Conservation (phyloP, 495 filamentous ascomycete species). For the Penicillium diatomitis region DNA sequence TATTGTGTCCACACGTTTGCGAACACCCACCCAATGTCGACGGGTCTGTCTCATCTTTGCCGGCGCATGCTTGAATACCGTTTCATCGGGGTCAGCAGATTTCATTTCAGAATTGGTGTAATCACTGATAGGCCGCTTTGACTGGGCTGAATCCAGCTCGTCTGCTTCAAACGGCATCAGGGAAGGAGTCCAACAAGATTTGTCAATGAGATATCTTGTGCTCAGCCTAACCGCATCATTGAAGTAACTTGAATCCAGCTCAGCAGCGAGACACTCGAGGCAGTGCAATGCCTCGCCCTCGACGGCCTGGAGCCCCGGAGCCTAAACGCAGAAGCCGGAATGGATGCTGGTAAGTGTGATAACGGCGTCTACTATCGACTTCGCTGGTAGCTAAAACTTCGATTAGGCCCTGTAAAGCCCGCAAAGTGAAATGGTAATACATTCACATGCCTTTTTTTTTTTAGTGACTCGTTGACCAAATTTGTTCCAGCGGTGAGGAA, state of each 20-base stretch:
- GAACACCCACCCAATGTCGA: slow-evolving; percentile 29
- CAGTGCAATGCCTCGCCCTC: slow-evolving; percentile 55
- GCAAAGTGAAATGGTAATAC: slow-evolving; percentile 73
- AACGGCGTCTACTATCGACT: too few relatives aligned
- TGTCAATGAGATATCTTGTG: too few relatives aligned
- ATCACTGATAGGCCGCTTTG: too few relatives aligned
- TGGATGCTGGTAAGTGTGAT: slow-evolving; percentile 66
- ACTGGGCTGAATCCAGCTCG: too few relatives aligned
- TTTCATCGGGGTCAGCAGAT: slow-evolving; percentile 30
- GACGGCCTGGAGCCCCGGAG: slow-evolving; percentile 55
- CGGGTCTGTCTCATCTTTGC: slow-evolving; percentile 33
- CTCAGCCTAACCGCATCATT: too few relatives aligned
- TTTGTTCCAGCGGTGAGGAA: slow-evolving; percentile 52
- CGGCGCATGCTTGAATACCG: slow-evolving; percentile 37
- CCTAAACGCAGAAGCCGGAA: slow-evolving; percentile 68
- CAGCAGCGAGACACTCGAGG: not conserved
- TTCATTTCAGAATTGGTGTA: not conserved
- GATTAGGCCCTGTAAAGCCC: slow-evolving; percentile 69
- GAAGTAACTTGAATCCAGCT: too few relatives aligned
- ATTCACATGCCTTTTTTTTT: not conserved
- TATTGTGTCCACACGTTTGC: too few relatives aligned
- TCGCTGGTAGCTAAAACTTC: slow-evolving; percentile 1
- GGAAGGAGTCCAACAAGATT: too few relatives aligned
- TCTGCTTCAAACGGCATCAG: too few relatives aligned
- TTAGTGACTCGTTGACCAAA: too few relatives aligned